Base-by-base conservation (phyloP, 2,329 filamentous ascomycete species). In the Penicillium sp. region DNA sequence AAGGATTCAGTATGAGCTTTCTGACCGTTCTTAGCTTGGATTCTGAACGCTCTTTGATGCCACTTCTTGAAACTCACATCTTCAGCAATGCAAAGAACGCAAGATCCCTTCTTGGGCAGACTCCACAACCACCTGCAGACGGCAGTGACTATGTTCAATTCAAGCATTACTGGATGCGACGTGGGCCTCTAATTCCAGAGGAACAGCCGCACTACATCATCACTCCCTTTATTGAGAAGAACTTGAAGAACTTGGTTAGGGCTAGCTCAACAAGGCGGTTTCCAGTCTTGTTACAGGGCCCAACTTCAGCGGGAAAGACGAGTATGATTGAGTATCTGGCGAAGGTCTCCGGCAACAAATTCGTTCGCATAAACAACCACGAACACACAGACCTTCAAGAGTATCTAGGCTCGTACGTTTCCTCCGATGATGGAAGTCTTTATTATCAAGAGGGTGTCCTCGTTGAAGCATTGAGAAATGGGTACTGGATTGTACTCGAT, bases 311-410 rank as follows among this genome's bases (percentile, higher is more conserved):
- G 9, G 92, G 92, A 48, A 99, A 99, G 66, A 99, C 92, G 0
- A 96, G 90, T 64, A 98, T 99, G 92, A 94, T 98, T 28, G 90
- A 96, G 64, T 95, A 95, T 60, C 75, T 99, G 25, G 90, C 93
- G n/a, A 92, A 94, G 56, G 84, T 85, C 38, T 96, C 88, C 18
- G 92, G 93, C 3, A 95, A 99, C 61, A 92, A 85, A 57, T 98
- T 96, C 58, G 88, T 98, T 29, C 80, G 92, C 43, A 98, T 99
- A 71, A 99, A 99, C 68, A 99, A 99, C 52, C 92, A 99, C 64
- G 93, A 99, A 59, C 92, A 98, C 57, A 98, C 92, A 0, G 92
- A 99, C 62, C 71, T 99, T 25, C 92, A 98, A 63, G 93, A 99
- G 60, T 99, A 99, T 56, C 70, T 99, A 4, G 92, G 92, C 12